Base-by-base conservation (phyloP, 2,329 filamentous ascomycete species). In the Exophiala dermatitidis region DNA sequence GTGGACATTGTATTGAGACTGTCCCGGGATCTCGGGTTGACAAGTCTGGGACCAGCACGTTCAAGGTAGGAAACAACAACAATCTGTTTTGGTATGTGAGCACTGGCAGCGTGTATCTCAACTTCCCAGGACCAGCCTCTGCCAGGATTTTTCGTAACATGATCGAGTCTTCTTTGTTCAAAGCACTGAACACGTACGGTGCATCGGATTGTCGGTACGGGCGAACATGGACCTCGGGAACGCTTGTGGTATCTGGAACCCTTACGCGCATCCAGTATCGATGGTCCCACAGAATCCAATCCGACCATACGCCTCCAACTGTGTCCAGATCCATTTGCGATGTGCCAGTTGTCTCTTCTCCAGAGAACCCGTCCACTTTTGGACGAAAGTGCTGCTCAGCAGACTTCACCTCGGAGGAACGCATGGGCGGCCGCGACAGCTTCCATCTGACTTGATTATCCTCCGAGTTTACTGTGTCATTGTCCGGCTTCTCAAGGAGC, bases 101-200 rank as follows among this genome's bases (percentile, higher is more conserved):
- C 2, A 60, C 53, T 32, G 59, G 60, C 10, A 62, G 26, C 8
- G 60, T 61, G 47, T 51, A 62, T 29, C 59, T 58, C 33, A 53
- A 38, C 38, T 61, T 58, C 2, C 57, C 60, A 5, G 59, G 59
- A 12, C 55, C 60, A 9, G 46, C 45, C 30, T 58, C 41, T 19
- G 41, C 43, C 12, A 62, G 43, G 5, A 50, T 44, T 9, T 38
- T 26, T 19, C 46, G 51, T 12, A 62, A 38, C 29, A 42, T 38
- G 38, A 31, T 9, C n/a, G 8, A 38, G 2, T 32, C 26, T 29
- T 28, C 37, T 5, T 50, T 42, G 31, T 43, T 19, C 30, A 58
- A 34, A 5, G 19, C 41, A 10, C 46, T 6, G n/a, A 36, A 43
- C 30, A 58, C 29, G 1, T 31, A 9, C 26, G 12, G n/a, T 30